A percentile compares a stretch with the other conserved stretches of the same genome.
phyloP scores from a whole-genome alignment of 352 stramenopile genomes.

The Globisporangium cystogenes region DNA sequence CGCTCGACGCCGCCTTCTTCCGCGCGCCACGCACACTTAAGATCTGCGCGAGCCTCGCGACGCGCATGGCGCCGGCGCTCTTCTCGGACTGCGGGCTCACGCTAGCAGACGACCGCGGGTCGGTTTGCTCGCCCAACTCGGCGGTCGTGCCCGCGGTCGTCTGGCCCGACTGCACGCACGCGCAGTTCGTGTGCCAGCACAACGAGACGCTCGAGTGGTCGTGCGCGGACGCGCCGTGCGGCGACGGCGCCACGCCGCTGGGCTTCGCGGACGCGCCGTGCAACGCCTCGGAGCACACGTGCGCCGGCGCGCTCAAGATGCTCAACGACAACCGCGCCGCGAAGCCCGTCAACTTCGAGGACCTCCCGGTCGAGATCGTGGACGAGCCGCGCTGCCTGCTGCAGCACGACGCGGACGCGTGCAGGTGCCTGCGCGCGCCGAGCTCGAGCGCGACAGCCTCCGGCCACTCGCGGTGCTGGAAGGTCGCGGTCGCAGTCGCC shows the following conservation, averaged over 20 bases:
- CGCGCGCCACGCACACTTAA: slow-evolving; percentile 48
- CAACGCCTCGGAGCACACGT: slow-evolving; percentile 45
- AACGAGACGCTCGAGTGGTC: slow-evolving; percentile 35
- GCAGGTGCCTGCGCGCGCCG: slow-evolving; percentile 38
- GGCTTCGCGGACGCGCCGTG: slow-evolving; percentile 64
- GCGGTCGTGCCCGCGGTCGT: slow-evolving; percentile 45
- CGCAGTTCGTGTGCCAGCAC: slow-evolving; percentile 50
- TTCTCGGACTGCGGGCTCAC: slow-evolving; percentile 65
- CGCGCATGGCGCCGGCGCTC: slow-evolving; percentile 32
- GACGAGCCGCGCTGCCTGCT: slow-evolving; percentile 36
- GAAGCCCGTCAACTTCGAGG: slow-evolving; percentile 71
- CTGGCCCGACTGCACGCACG: slow-evolving; percentile 51
- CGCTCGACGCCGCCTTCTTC: slow-evolving; percentile 57
- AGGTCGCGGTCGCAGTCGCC: background rate
- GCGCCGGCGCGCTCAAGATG: slow-evolving; percentile 52
- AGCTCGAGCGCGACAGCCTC: slow-evolving; percentile 4
- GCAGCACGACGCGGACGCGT: slow-evolving; percentile 30
- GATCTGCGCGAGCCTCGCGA: slow-evolving; percentile 50
- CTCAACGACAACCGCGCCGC: slow-evolving; percentile 74
- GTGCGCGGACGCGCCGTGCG: slow-evolving; percentile 44
- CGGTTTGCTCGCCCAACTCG: slow-evolving; percentile 55
- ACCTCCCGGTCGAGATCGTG: slow-evolving; percentile 68
- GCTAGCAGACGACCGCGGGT: slow-evolving; percentile 50
- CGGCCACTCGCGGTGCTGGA: background rate
- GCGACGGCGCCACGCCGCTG: slow-evolving; percentile 27